Evolutionary conservation across 2,329 filamentous ascomycete species (phyloP).

Genomic region (Ophiognomonia clavigignenti-juglandacearum): DNA sequence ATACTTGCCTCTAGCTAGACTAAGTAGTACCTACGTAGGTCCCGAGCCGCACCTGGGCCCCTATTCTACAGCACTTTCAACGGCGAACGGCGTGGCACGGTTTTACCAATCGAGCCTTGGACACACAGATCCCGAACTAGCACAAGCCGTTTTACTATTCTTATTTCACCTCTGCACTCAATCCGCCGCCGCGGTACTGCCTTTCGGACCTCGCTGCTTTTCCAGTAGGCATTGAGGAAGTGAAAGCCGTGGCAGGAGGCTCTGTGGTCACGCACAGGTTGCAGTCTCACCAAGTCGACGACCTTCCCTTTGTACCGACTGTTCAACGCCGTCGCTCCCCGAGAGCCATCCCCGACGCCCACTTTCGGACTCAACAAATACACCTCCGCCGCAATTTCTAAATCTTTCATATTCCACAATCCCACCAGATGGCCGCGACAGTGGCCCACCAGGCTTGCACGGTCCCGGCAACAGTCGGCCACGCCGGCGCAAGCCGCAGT

Average conservation of each 20-base stretch:
- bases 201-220: background rate
- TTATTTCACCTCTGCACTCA: background rate
- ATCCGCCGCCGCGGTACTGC: background rate
- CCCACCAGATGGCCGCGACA: conserved; percentile 26
- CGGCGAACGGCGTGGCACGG: background rate
- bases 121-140: conserved; percentile 1
- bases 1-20: no score
- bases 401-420: background rate
- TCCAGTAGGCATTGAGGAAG: background rate
- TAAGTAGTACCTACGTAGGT: no score
- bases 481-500: conserved; percentile 13
- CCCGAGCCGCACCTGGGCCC: no score
- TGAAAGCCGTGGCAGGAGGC: no score
- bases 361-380: no score
- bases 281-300: no score
- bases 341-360: no score
- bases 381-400: no score
- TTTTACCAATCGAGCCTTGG: background rate
- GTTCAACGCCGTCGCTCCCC: no score
- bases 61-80: no score
- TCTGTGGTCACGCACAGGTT: no score
- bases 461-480: conserved; percentile 19
- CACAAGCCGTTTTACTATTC: background rate
- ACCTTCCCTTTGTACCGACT: no score
- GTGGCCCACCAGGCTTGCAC: conserved; percentile 21